phyloP scores from a whole-genome alignment of 1,284 basidiomycete genomes.

The Boletus mariae region DNA sequence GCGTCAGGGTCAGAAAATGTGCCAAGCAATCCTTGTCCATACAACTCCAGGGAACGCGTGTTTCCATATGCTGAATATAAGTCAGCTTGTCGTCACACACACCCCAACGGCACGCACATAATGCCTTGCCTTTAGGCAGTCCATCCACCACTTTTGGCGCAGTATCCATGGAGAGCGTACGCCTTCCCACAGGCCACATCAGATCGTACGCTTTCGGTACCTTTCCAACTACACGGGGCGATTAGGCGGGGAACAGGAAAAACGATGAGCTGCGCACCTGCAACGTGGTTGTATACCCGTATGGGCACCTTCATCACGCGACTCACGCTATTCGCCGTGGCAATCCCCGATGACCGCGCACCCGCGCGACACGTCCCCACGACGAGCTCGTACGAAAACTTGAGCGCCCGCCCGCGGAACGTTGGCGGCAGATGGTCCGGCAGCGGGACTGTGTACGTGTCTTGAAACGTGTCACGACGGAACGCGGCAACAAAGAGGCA shows the following conservation, averaged over 20 bases:
- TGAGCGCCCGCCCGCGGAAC: slow-evolving; percentile 78
- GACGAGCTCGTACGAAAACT: slow-evolving; percentile 86
- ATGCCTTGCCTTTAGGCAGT: background rate
- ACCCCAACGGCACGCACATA: slow-evolving; percentile 14
- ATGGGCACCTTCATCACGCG: slow-evolving; percentile 87
- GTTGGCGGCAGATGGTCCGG: slow-evolving; percentile 86
- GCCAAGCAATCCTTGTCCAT: slow-evolving; percentile 45
- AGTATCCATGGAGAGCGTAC: slow-evolving; percentile 18
- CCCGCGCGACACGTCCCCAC: slow-evolving; percentile 79
- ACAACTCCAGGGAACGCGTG: slow-evolving; percentile 29
- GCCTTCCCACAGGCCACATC: slow-evolving; percentile 59
- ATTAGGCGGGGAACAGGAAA: background rate
- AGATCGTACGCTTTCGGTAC: slow-evolving; percentile 60
- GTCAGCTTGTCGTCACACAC: slow-evolving; percentile 5
- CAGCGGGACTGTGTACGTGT: slow-evolving; percentile 72
- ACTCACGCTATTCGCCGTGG: slow-evolving; percentile 53
- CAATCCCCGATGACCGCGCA: slow-evolving; percentile 19
- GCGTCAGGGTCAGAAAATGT: slow-evolving; percentile 39
- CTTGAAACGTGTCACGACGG: slow-evolving; percentile 38
- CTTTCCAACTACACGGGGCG: slow-evolving; percentile 44
- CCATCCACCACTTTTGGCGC: slow-evolving; percentile 24
- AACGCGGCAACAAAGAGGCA: background rate
- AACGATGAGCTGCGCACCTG: slow-evolving; percentile 42
- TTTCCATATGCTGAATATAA: slow-evolving; percentile 12
- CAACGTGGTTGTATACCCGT: slow-evolving; percentile 80